These are phyloP conservation scores for Syzygium syzygioides DNA, from an alignment of 441 rosid genomes.

Conservation along the genomic window DNA sequence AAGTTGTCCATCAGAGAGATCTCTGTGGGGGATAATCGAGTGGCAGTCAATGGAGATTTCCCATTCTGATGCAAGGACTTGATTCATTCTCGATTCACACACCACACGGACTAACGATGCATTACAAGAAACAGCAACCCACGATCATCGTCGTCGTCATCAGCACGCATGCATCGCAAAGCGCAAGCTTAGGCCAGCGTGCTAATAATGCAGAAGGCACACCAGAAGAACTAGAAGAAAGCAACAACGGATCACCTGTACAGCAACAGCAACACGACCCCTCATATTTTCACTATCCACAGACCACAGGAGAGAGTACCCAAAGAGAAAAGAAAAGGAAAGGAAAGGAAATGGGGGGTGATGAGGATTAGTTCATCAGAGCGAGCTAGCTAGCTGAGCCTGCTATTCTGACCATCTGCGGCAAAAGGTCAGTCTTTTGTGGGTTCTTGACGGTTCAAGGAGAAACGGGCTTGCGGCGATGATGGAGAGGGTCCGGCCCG, in stretches of 20 bases:
- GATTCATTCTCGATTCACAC: not conserved
- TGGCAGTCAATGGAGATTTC: not conserved
- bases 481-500: constrained; percentile 15
- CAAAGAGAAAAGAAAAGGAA: not conserved
- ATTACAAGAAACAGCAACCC: not conserved
- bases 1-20: not conserved
- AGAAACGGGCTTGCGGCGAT: constrained; percentile 3
- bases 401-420: not conserved
- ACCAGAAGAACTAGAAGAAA: not conserved
- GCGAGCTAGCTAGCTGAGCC: not conserved
- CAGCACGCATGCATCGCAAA: not conserved
- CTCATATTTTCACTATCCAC: not conserved
- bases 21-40: not conserved
- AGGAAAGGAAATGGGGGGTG: not conserved
- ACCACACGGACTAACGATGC: not conserved
- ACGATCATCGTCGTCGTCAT: not conserved
- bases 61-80: not conserved
- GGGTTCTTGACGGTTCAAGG: not conserved
- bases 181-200: not conserved
- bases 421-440: not conserved
- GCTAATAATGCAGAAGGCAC: not conserved
- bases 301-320: not conserved
- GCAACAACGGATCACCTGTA: not conserved
- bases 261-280: not conserved
- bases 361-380: not conserved